Evolutionary conservation across 2,329 filamentous ascomycete species (phyloP).

Genomic region (Claviceps pazoutovae): DNA sequence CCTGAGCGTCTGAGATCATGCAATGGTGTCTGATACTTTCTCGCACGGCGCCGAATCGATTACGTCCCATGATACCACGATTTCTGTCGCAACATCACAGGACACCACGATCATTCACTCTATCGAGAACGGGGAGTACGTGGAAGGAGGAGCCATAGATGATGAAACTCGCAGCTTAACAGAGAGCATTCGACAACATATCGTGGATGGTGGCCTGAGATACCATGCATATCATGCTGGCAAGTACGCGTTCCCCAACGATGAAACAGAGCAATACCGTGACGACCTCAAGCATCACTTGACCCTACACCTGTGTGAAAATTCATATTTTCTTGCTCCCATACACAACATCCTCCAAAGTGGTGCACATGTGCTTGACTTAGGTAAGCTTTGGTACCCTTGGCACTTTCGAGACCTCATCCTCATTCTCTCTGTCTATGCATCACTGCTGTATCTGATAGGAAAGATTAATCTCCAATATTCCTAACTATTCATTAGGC

Average conservation of each 20-base stretch:
- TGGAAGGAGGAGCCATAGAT: constrained; percentile 9
- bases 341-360: constrained; percentile 22
- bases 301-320: constrained; percentile 24
- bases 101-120: constrained; percentile 18
- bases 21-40: background rate
- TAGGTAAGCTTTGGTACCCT: constrained; percentile 22
- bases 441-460: background rate
- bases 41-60: background rate
- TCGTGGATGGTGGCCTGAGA: constrained; percentile 25
- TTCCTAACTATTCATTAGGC: constrained; percentile 16
- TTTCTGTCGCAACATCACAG: constrained; percentile 18
- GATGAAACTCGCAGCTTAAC: constrained; percentile 27
- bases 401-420: too few relatives aligned
- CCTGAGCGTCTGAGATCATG: background rate
- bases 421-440: background rate
- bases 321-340: constrained; percentile 30
- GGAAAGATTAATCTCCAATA: background rate
- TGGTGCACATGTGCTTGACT: constrained; percentile 31
- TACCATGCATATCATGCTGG: constrained; percentile 29
- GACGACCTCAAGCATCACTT: constrained; percentile 28
- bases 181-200: constrained; percentile 28
- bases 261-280: constrained; percentile 27
- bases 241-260: constrained; percentile 29
- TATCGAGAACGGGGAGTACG: constrained; percentile 20
- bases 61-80: constrained; percentile 7